phyloP scores from a whole-genome alignment of 768 basidiomycete species.

The Mycena vitilis region DNA sequence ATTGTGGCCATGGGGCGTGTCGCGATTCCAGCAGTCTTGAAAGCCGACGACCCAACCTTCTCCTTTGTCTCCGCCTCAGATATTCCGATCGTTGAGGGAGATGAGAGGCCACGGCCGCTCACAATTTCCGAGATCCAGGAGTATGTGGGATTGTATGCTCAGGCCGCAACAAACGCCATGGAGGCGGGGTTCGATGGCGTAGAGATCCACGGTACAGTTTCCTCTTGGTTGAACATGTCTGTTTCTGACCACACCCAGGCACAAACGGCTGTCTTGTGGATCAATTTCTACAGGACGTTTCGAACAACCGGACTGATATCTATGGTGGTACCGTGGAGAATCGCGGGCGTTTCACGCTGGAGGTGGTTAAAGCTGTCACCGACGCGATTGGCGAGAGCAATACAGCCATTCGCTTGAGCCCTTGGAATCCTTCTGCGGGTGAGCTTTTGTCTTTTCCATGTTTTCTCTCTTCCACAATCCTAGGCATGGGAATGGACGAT shows the following conservation, averaged over 20 bases:
- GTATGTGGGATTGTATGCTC: background rate
- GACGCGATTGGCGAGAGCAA: constrained; percentile 55
- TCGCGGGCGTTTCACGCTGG: constrained; percentile 57
- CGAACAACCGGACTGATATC: constrained; percentile 59
- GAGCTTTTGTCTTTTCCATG: constrained; percentile 37
- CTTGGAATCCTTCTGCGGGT: constrained; percentile 38
- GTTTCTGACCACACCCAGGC: constrained; percentile 1
- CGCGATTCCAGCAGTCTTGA: constrained; percentile 40
- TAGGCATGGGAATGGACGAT: constrained; percentile 46
- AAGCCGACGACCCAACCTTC: constrained; percentile 41
- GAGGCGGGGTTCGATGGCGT: constrained; percentile 37
- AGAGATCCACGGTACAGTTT: constrained; percentile 41
- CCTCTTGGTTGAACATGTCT: background rate
- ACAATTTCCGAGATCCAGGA: constrained; percentile 5
- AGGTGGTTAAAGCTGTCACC: constrained; percentile 55
- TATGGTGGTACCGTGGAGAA: constrained; percentile 66
- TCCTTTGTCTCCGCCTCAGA: constrained; percentile 41
- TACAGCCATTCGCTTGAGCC: constrained; percentile 51
- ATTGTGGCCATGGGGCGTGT: constrained; percentile 58
- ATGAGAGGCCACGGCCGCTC: constrained; percentile 33
- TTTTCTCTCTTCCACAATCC: no score
- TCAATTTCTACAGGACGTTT: constrained; percentile 56
- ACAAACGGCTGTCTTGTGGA: constrained; percentile 47
- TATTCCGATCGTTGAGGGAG: constrained; percentile 27
- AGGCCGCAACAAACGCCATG: background rate